Evolutionary conservation across 768 basidiomycete species (phyloP).

Genomic region (Leccinum rimulosum): DNA sequence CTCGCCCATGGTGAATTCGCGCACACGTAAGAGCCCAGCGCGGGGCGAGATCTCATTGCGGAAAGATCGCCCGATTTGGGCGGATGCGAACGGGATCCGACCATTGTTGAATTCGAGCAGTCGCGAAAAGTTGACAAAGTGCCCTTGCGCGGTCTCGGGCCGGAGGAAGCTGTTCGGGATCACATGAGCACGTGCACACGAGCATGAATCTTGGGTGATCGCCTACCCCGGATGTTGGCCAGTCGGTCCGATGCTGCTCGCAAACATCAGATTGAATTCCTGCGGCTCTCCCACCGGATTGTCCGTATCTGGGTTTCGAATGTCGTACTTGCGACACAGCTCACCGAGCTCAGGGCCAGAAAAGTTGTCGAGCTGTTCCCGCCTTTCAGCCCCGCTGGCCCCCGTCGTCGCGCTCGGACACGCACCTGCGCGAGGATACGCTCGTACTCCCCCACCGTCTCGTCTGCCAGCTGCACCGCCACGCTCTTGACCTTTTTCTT

Average conservation of each 20-base stretch:
- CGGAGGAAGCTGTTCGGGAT: conserved; percentile 72
- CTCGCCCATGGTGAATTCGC: conserved; percentile 99
- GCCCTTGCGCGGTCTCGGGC: conserved; percentile 97
- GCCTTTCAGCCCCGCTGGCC: neutral
- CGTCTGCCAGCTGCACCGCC: conserved; percentile 73
- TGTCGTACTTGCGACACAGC: conserved; percentile 74
- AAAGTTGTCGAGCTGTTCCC: conserved; percentile 68
- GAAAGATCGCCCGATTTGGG: conserved; percentile 94
- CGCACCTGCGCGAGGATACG: conserved; percentile 82
- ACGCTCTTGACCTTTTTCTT: conserved; percentile 68
- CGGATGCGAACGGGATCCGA: conserved; percentile 93
- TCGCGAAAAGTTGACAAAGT: conserved; percentile 97
- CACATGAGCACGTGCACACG: neutral
- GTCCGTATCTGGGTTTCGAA: conserved; percentile 87
- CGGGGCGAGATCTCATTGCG: conserved; percentile 98
- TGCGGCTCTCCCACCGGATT: conserved; percentile 93
- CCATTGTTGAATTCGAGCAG: conserved; percentile 98
- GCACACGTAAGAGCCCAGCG: conserved; percentile 92
- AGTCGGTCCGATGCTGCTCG: conserved; percentile 94
- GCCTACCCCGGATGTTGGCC: conserved; percentile 90
- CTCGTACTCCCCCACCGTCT: conserved; percentile 75
- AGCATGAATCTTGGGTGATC: neutral
- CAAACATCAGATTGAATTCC: conserved; percentile 98
- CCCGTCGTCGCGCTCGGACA: neutral
- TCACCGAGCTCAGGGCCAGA: conserved; percentile 86